Percentiles rank a stretch among this genome's conserved stretches.
phyloP scores from a whole-genome alignment of 306 rosid species.

The Carpinus viminea region DNA sequence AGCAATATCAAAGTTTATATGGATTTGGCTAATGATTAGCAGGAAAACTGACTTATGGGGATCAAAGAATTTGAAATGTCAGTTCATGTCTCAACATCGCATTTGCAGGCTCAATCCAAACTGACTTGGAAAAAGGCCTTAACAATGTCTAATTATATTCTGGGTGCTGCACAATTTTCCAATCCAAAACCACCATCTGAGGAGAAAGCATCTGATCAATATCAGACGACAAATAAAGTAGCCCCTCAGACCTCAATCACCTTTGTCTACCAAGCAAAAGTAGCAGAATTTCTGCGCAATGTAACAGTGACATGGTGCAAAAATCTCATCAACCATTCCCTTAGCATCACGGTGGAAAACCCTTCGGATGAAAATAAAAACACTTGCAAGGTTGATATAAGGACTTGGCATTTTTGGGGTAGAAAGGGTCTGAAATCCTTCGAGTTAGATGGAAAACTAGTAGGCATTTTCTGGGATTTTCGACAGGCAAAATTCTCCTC shows the following conservation, averaged over 20 bases:
- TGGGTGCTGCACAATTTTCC: slow-evolving; percentile 30
- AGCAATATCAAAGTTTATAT: slow-evolving; percentile 13
- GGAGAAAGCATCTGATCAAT: slow-evolving; percentile 15
- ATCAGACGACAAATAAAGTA: slow-evolving; percentile 6
- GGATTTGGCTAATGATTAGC: slow-evolving; percentile 6
- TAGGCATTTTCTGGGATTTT: slow-evolving; percentile 66
- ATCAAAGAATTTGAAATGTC: slow-evolving; percentile 21
- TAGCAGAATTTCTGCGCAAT: slow-evolving; percentile 29
- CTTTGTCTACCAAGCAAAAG: slow-evolving; percentile 44
- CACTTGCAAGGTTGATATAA: slow-evolving; percentile 56
- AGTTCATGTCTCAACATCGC: slow-evolving; percentile 13
- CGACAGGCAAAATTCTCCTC: slow-evolving; percentile 45
- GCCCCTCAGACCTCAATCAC: slow-evolving; percentile 30
- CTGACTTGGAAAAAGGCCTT: slow-evolving; percentile 3
- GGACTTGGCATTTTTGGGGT: slow-evolving; percentile 51
- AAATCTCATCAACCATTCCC: slow-evolving; percentile 35
- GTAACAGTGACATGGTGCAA: slow-evolving; percentile 55
- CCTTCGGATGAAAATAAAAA: slow-evolving; percentile 25
- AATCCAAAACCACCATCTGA: slow-evolving; percentile 23
- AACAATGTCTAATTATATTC: slow-evolving; percentile 33
- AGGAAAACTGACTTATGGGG: slow-evolving; percentile 17
- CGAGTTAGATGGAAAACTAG: slow-evolving; percentile 44
- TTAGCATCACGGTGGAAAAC: slow-evolving; percentile 41
- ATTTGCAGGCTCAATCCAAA: slow-evolving; percentile 19
- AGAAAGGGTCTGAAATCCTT: slow-evolving; percentile 65